Evolutionary conservation across 2,329 filamentous ascomycete species (phyloP).

Genomic region (Botrytis elliptica): DNA sequence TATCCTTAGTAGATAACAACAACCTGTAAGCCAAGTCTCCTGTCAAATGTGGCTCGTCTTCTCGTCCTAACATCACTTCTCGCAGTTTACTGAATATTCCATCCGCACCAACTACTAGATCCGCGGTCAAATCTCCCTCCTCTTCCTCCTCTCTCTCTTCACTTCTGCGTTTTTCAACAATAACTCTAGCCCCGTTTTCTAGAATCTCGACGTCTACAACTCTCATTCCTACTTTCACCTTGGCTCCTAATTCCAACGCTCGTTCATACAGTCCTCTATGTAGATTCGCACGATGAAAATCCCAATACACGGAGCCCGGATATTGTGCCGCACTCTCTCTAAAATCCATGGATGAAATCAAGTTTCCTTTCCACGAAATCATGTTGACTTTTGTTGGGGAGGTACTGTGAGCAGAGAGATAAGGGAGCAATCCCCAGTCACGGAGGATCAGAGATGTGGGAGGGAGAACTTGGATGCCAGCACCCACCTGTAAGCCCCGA

Average conservation of each 20-base stretch:
- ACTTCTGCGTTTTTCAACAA: constrained; percentile 37
- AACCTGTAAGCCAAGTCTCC: constrained; percentile 48
- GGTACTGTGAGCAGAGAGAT: constrained; percentile 26
- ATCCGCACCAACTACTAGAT: constrained; percentile 45
- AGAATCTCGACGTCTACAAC: constrained; percentile 31
- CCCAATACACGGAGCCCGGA: constrained; percentile 42
- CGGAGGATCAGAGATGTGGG: constrained; percentile 33
- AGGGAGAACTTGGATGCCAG: constrained; percentile 37
- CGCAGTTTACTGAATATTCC: constrained; percentile 44
- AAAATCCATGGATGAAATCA: constrained; percentile 32
- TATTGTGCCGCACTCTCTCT: constrained; percentile 29
- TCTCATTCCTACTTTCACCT: constrained; percentile 35
- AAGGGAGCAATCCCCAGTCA: constrained; percentile 30
- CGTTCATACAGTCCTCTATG: constrained; percentile 46
- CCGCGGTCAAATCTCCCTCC: constrained; percentile 31
- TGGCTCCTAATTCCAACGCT: constrained; percentile 43
- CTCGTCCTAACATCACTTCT: constrained; percentile 43
- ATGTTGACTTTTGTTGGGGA: constrained; percentile 50
- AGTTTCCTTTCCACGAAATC: constrained; percentile 43
- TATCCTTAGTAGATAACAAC: constrained; percentile 45
- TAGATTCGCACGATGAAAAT: constrained; percentile 50
- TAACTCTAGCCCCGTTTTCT: constrained; percentile 34
- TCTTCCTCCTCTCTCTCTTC: constrained; percentile 33
- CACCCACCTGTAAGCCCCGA: constrained; percentile 40
- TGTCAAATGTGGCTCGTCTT: constrained; percentile 49